These are phyloP conservation scores for Gossypium turneri DNA, from an alignment of 345 rosid species.

Conservation along the genomic window DNA sequence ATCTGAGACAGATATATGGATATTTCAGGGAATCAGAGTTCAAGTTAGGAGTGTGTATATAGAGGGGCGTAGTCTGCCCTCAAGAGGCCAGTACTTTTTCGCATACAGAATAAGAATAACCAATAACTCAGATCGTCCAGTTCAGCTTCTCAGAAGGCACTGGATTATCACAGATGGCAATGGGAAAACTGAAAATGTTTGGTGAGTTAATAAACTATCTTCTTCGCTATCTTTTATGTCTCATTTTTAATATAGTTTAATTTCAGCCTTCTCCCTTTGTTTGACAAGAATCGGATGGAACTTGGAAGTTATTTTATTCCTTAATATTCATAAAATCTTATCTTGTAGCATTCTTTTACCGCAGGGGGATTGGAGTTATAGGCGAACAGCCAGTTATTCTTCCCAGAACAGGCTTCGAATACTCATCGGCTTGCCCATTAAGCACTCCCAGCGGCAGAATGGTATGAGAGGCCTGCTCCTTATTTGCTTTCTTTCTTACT, in stretches of 20 bases:
- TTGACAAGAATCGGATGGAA: not conserved
- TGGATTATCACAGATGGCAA: slow-evolving; percentile 70
- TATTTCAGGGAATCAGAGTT: slow-evolving; percentile 61
- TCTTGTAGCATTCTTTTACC: not conserved
- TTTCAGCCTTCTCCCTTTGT: not conserved
- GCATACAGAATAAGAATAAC: slow-evolving; percentile 70
- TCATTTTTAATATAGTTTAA: not conserved
- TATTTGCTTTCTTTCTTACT: slow-evolving; percentile 4
- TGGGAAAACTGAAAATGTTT: slow-evolving; percentile 59
- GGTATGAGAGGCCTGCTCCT: slow-evolving; percentile 31
- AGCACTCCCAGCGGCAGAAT: slow-evolving; percentile 61
- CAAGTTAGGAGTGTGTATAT: slow-evolving; percentile 71
- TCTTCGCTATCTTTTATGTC: not conserved
- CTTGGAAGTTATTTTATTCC: not conserved
- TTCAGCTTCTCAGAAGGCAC: slow-evolving; percentile 75
- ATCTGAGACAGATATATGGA: slow-evolving; percentile 3
- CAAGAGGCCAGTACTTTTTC: slow-evolving; percentile 59
- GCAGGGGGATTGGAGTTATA: slow-evolving; percentile 72
- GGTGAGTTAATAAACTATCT: slow-evolving; percentile 37
- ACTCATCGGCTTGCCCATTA: slow-evolving; percentile 77
- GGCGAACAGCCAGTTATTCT: slow-evolving; percentile 82
- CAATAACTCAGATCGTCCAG: slow-evolving; percentile 62
- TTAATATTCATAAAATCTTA: slow-evolving; percentile 7
- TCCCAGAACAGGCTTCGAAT: slow-evolving; percentile 62
- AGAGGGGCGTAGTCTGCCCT: slow-evolving; percentile 63